These are phyloP conservation scores for Aspergillus sp. DNA, from an alignment of 2,329 filamentous ascomycete species.

Conservation along the genomic window DNA sequence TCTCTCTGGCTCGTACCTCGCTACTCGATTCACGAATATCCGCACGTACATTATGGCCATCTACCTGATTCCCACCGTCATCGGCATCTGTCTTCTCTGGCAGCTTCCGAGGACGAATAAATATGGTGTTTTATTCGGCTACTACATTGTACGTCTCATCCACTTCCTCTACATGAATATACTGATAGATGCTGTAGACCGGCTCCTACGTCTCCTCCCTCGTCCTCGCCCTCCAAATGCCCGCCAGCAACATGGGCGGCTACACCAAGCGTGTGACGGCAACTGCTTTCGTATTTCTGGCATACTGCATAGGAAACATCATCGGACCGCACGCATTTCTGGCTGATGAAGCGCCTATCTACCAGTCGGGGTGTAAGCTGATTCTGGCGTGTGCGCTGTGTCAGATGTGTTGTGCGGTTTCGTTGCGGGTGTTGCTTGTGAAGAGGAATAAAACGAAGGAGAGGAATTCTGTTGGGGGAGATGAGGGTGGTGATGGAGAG, in stretches of 20 bases:
- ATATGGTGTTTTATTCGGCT: slow-evolving; percentile 47
- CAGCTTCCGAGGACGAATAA: slow-evolving; percentile 40
- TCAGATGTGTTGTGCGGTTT: slow-evolving; percentile 15
- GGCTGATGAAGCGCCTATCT: slow-evolving; percentile 39
- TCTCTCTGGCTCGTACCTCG: slow-evolving; percentile 49
- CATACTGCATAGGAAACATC: slow-evolving; percentile 40
- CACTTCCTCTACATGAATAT: background rate
- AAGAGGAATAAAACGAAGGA: slow-evolving; percentile 11
- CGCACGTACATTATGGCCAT: slow-evolving; percentile 50
- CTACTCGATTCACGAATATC: slow-evolving; percentile 47
- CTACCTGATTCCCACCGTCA: slow-evolving; percentile 49
- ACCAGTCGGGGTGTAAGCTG: slow-evolving; percentile 49
- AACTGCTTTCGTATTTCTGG: slow-evolving; percentile 42
- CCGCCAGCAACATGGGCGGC: slow-evolving; percentile 39
- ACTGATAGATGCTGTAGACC: slow-evolving; percentile 10
- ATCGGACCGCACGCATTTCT: slow-evolving; percentile 42
- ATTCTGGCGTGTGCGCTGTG: slow-evolving; percentile 35
- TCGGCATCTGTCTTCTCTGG: slow-evolving; percentile 49
- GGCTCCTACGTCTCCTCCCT: slow-evolving; percentile 48
- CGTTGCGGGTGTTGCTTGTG: slow-evolving; percentile 12
- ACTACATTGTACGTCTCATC: slow-evolving; percentile 39
- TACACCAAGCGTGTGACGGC: slow-evolving; percentile 48
- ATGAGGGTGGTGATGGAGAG: background rate
- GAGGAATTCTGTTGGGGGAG: slow-evolving; percentile 8
- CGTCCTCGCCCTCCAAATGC: slow-evolving; percentile 47